A percentile compares a stretch with the other conserved stretches of the same genome.
Evolutionary conservation across 2,329 filamentous ascomycete species (phyloP).

Genomic region (Fusarium brachygibbosum): DNA sequence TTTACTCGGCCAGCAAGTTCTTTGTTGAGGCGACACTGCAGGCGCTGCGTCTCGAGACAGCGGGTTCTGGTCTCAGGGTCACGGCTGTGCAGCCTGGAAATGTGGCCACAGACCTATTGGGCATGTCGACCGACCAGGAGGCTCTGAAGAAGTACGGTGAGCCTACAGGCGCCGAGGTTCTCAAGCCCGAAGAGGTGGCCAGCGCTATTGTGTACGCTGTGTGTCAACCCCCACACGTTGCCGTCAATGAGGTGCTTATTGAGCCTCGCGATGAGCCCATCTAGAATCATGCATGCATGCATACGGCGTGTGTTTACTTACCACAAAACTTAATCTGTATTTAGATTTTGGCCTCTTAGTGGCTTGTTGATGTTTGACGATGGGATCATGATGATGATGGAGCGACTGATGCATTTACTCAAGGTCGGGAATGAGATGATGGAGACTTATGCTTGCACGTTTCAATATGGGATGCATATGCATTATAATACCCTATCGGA

Average conservation of each 20-base stretch:
- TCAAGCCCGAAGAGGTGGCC: conserved; percentile 81
- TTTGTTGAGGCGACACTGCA: conserved; percentile 88
- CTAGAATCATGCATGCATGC: conserved; percentile 51
- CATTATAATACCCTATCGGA: conserved; percentile 22
- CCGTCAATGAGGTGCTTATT: conserved; percentile 84
- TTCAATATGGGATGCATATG: conserved; percentile 41
- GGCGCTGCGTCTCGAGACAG: conserved; percentile 79
- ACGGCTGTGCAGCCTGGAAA: conserved; percentile 84
- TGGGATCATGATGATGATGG: conserved; percentile 40
- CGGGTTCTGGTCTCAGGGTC: conserved; percentile 78
- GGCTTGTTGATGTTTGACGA: conserved; percentile 31
- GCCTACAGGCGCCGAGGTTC: conserved; percentile 79
- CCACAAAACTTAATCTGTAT: conserved; percentile 7
- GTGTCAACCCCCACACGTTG: conserved; percentile 79
- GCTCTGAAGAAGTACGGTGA: conserved; percentile 84
- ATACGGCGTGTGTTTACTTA: conserved; percentile 11
- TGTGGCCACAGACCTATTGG: conserved; percentile 77
- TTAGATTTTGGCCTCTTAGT: conserved; percentile 35
- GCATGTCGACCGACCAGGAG: conserved; percentile 81
- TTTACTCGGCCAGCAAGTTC: conserved; percentile 87
- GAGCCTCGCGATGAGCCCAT: conserved; percentile 83
- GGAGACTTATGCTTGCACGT: conserved; percentile 30
- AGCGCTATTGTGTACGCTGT: conserved; percentile 80
- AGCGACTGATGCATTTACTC: conserved; percentile 39
- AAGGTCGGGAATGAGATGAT: conserved; percentile 31